Conservation (phyloP, 2,329 filamentous ascomycete species). For the Cladophialophora exuberans region DNA sequence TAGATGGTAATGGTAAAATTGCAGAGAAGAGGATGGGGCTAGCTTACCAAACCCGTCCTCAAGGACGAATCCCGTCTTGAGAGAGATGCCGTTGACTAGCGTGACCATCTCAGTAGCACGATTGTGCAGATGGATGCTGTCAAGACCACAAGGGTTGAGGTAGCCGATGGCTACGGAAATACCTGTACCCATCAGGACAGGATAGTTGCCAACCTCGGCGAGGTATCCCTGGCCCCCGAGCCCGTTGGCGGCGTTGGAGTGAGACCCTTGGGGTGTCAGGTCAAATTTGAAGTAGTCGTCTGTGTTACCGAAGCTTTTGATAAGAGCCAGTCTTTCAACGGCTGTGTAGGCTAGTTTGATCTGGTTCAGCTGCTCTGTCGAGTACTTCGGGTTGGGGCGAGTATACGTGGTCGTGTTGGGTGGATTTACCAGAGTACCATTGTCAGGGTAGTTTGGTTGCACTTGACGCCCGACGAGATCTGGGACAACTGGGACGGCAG, state of each 20-base stretch:
- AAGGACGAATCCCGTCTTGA: slow-evolving; percentile 57
- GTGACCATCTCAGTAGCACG: slow-evolving; percentile 59
- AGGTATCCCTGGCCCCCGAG: slow-evolving; percentile 31
- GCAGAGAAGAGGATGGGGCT: too few species aligned
- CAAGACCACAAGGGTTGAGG: slow-evolving; percentile 58
- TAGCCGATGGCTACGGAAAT: slow-evolving; percentile 57
- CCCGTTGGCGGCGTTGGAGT: slow-evolving; percentile 22
- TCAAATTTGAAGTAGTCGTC: slow-evolving; percentile 25
- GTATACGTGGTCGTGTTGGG: slow-evolving; percentile 11
- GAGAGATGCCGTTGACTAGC: slow-evolving; percentile 50
- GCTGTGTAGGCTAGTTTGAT: slow-evolving; percentile 20
- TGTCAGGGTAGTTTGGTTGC: slow-evolving; percentile 18
- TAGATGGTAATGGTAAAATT: background rate
- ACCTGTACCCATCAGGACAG: slow-evolving; percentile 58
- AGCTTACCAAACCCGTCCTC: slow-evolving; percentile 46
- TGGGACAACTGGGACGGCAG: slow-evolving; percentile 8
- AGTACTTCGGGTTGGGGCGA: slow-evolving; percentile 18
- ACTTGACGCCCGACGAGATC: slow-evolving; percentile 14
- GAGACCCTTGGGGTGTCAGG: slow-evolving; percentile 18
- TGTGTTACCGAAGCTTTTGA: slow-evolving; percentile 15
- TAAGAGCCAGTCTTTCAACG: slow-evolving; percentile 10
- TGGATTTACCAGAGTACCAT: slow-evolving; percentile 16
- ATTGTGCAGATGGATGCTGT: slow-evolving; percentile 61
- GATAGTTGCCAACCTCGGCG: slow-evolving; percentile 61
- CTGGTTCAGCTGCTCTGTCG: slow-evolving; percentile 40